Evolutionary conservation across 2,329 filamentous ascomycete genomes (phyloP).

Genomic region (Colletotrichum neosansevieriae): DNA sequence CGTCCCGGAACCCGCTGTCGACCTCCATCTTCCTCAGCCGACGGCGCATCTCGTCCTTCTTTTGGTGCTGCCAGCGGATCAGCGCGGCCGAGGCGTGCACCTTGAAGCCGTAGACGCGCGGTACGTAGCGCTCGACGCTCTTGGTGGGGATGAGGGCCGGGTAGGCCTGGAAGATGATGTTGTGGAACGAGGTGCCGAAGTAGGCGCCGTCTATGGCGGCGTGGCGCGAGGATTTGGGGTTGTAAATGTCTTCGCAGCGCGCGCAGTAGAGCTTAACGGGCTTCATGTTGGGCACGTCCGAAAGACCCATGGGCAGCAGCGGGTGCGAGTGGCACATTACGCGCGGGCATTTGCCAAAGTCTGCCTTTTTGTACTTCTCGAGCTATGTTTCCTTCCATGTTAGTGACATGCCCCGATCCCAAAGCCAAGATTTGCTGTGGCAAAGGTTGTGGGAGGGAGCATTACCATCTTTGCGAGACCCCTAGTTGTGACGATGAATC

Average conservation of each 20-base stretch:
- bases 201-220: slow-evolving; percentile 97
- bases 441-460: no score
- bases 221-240: slow-evolving; percentile 96
- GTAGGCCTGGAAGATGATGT: slow-evolving; percentile 99
- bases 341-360: slow-evolving; percentile 97
- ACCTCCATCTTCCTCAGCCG: slow-evolving; percentile 78
- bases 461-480: slow-evolving; percentile 95
- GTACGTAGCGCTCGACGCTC: slow-evolving; percentile 86
- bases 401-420: background rate
- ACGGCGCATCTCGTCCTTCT: slow-evolving; percentile 84
- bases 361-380: slow-evolving; percentile 98
- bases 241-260: slow-evolving; percentile 98
- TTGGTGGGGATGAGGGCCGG: slow-evolving; percentile 90
- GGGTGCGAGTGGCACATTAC: slow-evolving; percentile 95
- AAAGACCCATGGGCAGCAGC: slow-evolving; percentile 92
- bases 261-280: slow-evolving; percentile 97
- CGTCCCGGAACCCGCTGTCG: slow-evolving; percentile 83
- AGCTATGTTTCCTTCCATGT: slow-evolving; percentile 68
- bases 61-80: slow-evolving; percentile 88
- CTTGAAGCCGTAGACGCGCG: slow-evolving; percentile 93
- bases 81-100: slow-evolving; percentile 91
- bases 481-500: slow-evolving; percentile 96
- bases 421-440: background rate
- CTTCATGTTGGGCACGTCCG: slow-evolving; percentile 87
- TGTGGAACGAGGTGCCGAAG: slow-evolving; percentile 98